Evolutionary conservation across 2,329 filamentous ascomycete species (phyloP), one percentile per base, ranked within the genome.

Genomic region (Alternaria incomplexa): DNA sequence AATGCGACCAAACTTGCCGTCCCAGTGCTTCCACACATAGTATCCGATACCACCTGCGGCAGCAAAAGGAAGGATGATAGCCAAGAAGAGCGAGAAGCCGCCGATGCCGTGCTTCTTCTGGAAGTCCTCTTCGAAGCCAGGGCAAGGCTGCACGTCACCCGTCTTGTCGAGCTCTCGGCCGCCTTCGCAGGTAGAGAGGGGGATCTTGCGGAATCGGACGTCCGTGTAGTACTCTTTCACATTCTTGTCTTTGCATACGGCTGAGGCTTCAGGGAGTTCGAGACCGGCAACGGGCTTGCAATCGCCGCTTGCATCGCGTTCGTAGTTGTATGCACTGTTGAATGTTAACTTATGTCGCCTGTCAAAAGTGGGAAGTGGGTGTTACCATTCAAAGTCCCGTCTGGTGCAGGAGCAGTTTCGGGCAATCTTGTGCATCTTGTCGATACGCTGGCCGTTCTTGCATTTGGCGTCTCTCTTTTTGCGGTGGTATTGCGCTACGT

Each of bases 341-440:
- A 5, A 17, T 7, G 61, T 75, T 60, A 76, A 70, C 56, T 55
- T 43, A n/a, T 22, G 20, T 5, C 26, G 13, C 13, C 13, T 7
- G 15, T 9, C 12, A 15, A 17, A 43, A 20, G 17, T 17, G 5
- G 1, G 8, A 46, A 13, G 36, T 13, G 3, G 3, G 22, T 81
- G 89, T 83, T 82, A 94, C 92, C 96, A 99, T 85, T 99, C 96
- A 77, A 90, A 99, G 81, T 99, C 96, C 62, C 88, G 86, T 56
- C 93, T 86, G 9, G 89, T 91, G 82, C 96, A 99, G 62, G 87
- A 85, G 84, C 96, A 99, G 78, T 96, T 93, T 67, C 86, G 82
- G 17, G 83, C 83, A 68, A 92, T 89, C 68, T 87, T 86, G 80
- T 94, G 90, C 25, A 95, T 84, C 66, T 77, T 72, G 20, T 82